These are phyloP conservation scores for Synchytrium microbalum DNA, from an alignment of 371 early-diverging fungal genomes.

Conservation along the genomic window DNA sequence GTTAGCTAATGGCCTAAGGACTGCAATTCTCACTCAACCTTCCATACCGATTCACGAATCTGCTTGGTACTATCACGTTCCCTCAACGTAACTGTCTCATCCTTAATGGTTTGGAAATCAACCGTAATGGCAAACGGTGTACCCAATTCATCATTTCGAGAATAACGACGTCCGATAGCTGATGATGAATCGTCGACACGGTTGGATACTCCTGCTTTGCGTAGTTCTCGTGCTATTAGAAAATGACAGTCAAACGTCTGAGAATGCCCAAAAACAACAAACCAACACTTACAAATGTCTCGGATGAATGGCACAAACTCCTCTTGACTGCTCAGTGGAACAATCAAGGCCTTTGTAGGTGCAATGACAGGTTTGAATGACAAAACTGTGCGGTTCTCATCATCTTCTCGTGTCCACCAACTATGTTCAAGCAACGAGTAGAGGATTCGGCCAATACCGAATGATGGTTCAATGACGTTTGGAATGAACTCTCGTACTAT, in stretches of 20 bases:
- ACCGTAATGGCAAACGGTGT: constrained; percentile 98
- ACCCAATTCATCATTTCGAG: constrained; percentile 98
- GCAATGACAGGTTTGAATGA: constrained; percentile 89
- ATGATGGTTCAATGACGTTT: constrained; percentile 99
- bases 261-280: not conserved
- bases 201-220: constrained; percentile 57
- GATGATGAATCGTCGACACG: constrained; percentile 84
- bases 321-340: constrained; percentile 76
- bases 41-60: constrained; percentile 71
- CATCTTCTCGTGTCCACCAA: constrained; percentile 86
- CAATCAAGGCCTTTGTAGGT: constrained; percentile 89
- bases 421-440: constrained; percentile 96
- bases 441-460: constrained; percentile 99
- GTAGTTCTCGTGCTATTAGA: constrained; percentile 43
- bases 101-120: constrained; percentile 95
- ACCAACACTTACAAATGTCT: constrained; percentile 39
- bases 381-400: constrained; percentile 82
- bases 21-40: constrained; percentile 5
- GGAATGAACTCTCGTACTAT: constrained; percentile 94
- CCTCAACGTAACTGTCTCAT: constrained; percentile 92
- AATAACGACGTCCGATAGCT: constrained; percentile 96
- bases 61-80: constrained; percentile 97
- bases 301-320: constrained; percentile 67
- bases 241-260: constrained; percentile 14
- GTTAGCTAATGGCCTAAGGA: not conserved